phyloP scores from a whole-genome alignment of 2,329 filamentous ascomycete genomes.

The Pseudopithomyces maydicus region DNA sequence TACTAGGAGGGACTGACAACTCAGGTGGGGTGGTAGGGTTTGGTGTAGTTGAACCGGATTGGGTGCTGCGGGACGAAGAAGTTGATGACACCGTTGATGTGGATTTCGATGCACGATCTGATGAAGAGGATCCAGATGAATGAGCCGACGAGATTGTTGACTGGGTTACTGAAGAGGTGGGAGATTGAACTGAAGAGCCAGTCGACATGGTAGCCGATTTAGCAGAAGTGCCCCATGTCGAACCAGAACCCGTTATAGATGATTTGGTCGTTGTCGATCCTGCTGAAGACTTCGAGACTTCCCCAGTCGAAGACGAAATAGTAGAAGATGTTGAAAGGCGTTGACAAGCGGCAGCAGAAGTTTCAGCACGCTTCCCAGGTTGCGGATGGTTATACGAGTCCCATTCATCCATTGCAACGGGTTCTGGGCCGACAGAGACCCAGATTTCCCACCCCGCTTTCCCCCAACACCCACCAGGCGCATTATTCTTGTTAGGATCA shows the following conservation, averaged over 20 bases:
- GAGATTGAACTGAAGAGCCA: background rate
- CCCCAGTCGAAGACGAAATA: background rate
- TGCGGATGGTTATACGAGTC: background rate
- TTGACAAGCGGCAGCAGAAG: background rate
- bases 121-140: too few species aligned
- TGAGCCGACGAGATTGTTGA: background rate
- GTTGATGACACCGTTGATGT: background rate
- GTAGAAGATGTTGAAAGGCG: background rate
- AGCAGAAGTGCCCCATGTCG: too few species aligned
- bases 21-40: background rate
- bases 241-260: background rate
- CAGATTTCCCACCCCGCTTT: background rate
- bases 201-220: background rate
- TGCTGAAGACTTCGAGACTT: background rate
- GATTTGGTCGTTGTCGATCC: background rate
- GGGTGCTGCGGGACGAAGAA: background rate
- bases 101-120: too few species aligned
- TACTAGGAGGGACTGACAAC: background rate
- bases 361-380: background rate
- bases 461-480: background rate
- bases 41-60: background rate
- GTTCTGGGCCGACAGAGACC: background rate
- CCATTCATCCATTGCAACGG: background rate
- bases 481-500: background rate
- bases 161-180: background rate